Base-by-base conservation (phyloP, 176 grass and related monocot genomes). In the Carex parvula region DNA sequence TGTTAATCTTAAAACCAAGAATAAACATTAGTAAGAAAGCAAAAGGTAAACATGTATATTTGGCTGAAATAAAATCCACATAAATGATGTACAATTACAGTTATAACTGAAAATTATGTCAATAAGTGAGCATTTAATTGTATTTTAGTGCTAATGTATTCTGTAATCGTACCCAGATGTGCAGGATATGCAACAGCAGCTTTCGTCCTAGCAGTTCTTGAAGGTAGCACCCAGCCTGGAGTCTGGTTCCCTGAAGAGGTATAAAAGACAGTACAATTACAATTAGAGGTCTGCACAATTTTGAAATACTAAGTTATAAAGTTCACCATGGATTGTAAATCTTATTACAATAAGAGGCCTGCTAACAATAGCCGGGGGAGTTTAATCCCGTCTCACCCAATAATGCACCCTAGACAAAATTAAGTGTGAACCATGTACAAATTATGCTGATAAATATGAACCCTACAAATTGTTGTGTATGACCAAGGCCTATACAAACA, bases 161-260 rank as follows among this genome's bases (percentile, higher is more conserved):
- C 61, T 24, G 59, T 84, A 18, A 64, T 60, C 8, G 29, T 54
- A 79, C 70, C 64, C 86, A 93, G 86, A 59, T 93, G 86, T 15
- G 86, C 86, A 55, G 91, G 89, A 22, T 67, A 73, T 83, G 80
- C 84, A 24, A 79, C n/a, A 18, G 85, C 89, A 54, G 88, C 94
- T 85, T 92, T 97, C 85, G 92, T 57, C 66, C 81, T 81, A 73
- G 83, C 92, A 71, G 76, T 97, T 92, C 90, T 94, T 71, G 90
- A 97, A 84, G 94, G 87, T 26, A 91, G 87, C 85, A 88, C 90
- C 1, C 90, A 92, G 59, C 87, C 80, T 67, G 94, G 94, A 2
- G 88, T 92, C 81, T 97, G 94, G 92, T 97, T 97, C 90, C 4
- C 37, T 60, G 92, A 97, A 87, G 90, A 94, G 90, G 90, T 94